Conservation (phyloP, 345 rosid species). For the Melastoma malabathricum region DNA sequence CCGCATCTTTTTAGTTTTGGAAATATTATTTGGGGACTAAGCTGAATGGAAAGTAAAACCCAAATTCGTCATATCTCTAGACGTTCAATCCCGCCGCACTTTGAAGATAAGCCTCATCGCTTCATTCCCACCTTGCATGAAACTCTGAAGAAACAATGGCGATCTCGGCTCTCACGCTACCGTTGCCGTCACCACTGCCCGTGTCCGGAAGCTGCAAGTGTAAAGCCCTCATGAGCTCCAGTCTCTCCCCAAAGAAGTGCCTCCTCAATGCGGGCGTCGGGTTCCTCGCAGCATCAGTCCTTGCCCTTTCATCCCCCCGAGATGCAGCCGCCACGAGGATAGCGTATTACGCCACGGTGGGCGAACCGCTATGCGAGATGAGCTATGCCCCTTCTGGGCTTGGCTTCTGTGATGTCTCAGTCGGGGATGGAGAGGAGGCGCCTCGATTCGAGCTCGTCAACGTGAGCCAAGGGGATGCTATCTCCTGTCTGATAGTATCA, state of each 20-base stretch:
- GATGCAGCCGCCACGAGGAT: constrained; percentile 81
- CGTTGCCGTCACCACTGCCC: too few species aligned
- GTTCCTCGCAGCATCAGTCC: constrained; percentile 52
- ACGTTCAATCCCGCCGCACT: too few species aligned
- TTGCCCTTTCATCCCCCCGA: constrained; percentile 43
- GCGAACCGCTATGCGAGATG: constrained; percentile 68
- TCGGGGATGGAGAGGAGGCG: constrained; percentile 56
- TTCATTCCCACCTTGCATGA: too few species aligned
- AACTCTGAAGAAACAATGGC: too few species aligned
- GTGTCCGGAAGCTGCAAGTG: too few species aligned
- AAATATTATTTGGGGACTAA: too few species aligned
- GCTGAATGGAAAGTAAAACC: too few species aligned
- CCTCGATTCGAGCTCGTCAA: constrained; percentile 71
- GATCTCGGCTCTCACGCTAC: too few species aligned
- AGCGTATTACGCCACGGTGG: constrained; percentile 75
- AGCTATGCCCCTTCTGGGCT: constrained; percentile 64
- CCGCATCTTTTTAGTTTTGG: too few species aligned
- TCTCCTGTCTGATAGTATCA: not conserved
- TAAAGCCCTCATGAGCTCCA: constrained; percentile 2
- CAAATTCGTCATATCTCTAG: too few species aligned
- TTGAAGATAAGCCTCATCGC: too few species aligned
- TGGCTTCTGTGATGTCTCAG: constrained; percentile 65
- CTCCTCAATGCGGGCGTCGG: constrained; percentile 42
- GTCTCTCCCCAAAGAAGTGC: constrained; percentile 16
- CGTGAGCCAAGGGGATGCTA: constrained; percentile 20